These are phyloP conservation scores for Russula foetens DNA, from an alignment of 768 basidiomycete species.

Conservation along the genomic window DNA sequence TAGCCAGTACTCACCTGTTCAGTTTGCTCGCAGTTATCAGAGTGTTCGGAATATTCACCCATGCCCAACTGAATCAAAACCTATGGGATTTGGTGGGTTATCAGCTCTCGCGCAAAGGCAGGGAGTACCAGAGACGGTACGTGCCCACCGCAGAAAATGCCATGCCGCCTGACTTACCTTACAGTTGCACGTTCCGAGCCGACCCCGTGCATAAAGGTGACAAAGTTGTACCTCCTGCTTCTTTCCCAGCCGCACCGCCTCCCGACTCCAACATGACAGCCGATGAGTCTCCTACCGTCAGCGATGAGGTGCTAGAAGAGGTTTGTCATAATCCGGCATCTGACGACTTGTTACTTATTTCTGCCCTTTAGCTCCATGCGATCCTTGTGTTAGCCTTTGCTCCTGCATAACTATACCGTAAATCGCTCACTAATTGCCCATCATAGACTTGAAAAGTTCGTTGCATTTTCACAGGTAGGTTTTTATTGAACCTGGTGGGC, in stretches of 20 bases:
- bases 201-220: constrained; percentile 29
- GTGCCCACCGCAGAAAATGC: neutral
- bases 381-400: constrained; percentile 40
- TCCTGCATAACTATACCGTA: neutral
- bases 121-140: constrained; percentile 47
- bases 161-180: neutral
- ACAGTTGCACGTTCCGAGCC: constrained; percentile 41
- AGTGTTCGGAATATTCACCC: constrained; percentile 44
- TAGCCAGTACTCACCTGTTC: neutral
- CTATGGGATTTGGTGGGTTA: constrained; percentile 41
- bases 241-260: constrained; percentile 38
- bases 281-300: constrained; percentile 28
- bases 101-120: constrained; percentile 37
- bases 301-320: constrained; percentile 40
- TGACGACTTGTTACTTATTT: neutral
- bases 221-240: constrained; percentile 42
- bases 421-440: neutral
- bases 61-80: constrained; percentile 36
- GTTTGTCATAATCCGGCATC: constrained; percentile 24
- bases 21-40: constrained; percentile 31
- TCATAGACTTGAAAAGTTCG: constrained; percentile 25
- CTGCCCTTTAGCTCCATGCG: constrained; percentile 39
- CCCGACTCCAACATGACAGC: constrained; percentile 12
- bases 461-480: constrained; percentile 24
- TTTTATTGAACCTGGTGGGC: neutral